A percentile compares a stretch with the other conserved stretches of the same genome.
These are phyloP conservation scores for Heliosperma pusillum DNA, from an alignment of 148 eudicot species.

Conservation along the genomic window DNA sequence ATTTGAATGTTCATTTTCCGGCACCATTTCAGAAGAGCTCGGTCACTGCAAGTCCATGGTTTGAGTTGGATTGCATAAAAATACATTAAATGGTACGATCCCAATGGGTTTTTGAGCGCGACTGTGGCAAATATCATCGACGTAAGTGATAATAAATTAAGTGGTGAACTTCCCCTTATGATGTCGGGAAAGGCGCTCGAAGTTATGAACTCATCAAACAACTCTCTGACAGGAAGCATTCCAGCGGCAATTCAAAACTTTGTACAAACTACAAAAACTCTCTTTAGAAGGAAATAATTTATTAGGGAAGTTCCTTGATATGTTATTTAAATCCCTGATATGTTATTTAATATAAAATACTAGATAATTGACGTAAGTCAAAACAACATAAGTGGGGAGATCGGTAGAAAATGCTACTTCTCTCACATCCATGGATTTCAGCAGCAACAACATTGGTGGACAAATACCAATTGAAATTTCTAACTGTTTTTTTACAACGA, in stretches of 20 bases:
- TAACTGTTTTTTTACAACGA: too few species aligned
- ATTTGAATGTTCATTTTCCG: slow-evolving; percentile 41
- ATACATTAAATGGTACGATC: slow-evolving; percentile 42
- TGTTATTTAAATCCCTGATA: slow-evolving; percentile 45
- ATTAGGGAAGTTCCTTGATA: slow-evolving; percentile 34
- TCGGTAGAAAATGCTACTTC: slow-evolving; percentile 27
- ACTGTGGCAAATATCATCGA: slow-evolving; percentile 36
- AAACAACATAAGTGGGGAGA: slow-evolving; percentile 37
- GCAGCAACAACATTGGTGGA: slow-evolving; percentile 39
- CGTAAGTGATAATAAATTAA: slow-evolving; percentile 39
- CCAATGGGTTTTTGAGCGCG: slow-evolving; percentile 38
- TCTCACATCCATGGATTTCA: slow-evolving; percentile 40
- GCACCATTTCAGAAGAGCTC: slow-evolving; percentile 44
- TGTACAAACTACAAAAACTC: slow-evolving; percentile 23
- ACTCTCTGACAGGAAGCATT: slow-evolving; percentile 41
- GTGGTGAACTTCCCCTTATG: slow-evolving; percentile 41
- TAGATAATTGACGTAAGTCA: slow-evolving; percentile 31
- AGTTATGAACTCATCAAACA: slow-evolving; percentile 35
- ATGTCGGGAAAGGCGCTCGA: slow-evolving; percentile 32
- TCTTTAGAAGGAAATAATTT: slow-evolving; percentile 31
- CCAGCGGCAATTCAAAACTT: slow-evolving; percentile 35
- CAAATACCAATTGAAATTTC: slow-evolving; percentile 36
- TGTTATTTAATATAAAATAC: slow-evolving; percentile 32
- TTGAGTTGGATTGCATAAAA: slow-evolving; percentile 33
- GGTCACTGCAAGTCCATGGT: slow-evolving; percentile 41